Base-by-base conservation (phyloP, 768 basidiomycete genomes). In the Leccinum broughii region DNA sequence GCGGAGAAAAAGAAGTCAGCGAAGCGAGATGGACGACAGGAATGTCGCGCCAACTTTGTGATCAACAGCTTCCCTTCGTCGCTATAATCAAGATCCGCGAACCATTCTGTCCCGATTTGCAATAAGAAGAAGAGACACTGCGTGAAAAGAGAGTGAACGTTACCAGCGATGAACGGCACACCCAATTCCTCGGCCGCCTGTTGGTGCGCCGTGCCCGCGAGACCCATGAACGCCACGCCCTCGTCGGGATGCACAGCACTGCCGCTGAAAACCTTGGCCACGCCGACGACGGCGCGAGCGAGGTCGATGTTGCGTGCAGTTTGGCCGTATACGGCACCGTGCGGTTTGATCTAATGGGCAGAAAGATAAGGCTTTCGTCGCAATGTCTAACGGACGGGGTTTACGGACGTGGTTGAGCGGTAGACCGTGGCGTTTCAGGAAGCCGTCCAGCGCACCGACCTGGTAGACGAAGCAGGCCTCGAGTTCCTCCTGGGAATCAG, bases 201-300 rank as follows among this genome's bases (percentile, higher is more conserved):
- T 57, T 89, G 83, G 68, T 89, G 88, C 3, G 79, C 78, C 1
- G 86, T 85, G 1, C 85, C 85, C 0, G 86, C 83, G 4, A 90
- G 74, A 1, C 88, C 88, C 64, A 87, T 76, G 64, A 89, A 82
- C 0, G 86, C 79, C 0, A 88, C 77, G 1, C 74, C 64, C 3
- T 6, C 39, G 28, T 72, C 60, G 0, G 68, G 53, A 28, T 30
- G 39, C 6, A 57, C 56, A 3, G 66, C 55, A 65, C 73, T 61
- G 64, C 60, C 4, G 34, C 72, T 69, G 68, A 86, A 89, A 3
- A 82, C 69, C 59, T 84, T 80, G 17, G 81, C 77, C 2, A 85
- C 85, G 4, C 77, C 72, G 6, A 87, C 81, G 10, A 77, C 80
- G 0, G 84, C 83, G 35, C 81, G 78, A 3, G 85, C 82, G 15